Evolutionary conservation across 2,329 filamentous ascomycete genomes (phyloP).

Genomic region (Aspergillus fijiensis): DNA sequence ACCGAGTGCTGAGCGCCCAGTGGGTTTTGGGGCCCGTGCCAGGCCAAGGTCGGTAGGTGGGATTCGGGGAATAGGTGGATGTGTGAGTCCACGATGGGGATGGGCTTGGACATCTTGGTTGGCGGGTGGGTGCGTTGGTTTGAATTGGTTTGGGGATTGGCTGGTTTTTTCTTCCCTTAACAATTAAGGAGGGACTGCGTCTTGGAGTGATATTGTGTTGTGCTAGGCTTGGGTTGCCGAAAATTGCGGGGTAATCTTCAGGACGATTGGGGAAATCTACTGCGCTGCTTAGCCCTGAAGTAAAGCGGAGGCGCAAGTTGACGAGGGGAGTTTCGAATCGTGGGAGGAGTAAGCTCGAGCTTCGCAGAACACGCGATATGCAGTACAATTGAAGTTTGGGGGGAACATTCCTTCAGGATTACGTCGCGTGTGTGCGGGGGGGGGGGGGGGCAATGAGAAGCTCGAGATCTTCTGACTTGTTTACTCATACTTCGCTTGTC

Average conservation of each 20-base stretch:
- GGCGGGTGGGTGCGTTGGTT: neutral
- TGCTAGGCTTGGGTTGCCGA: neutral
- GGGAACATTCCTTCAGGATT: too few relatives aligned
- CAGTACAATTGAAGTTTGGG: too few relatives aligned
- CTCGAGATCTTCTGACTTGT: neutral
- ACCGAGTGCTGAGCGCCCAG: slow-evolving; percentile 66
- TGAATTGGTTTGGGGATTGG: neutral
- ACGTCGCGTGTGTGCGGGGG: neutral
- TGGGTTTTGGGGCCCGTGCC: slow-evolving; percentile 62
- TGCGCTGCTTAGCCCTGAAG: neutral
- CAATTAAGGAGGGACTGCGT: too few relatives aligned
- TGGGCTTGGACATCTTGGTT: slow-evolving; percentile 20
- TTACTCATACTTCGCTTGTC: neutral
- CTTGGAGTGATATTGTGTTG: too few relatives aligned
- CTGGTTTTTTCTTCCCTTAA: neutral
- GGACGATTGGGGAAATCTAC: neutral
- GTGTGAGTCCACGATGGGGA: slow-evolving; percentile 78
- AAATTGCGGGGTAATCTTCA: neutral
- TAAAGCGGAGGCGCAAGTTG: neutral
- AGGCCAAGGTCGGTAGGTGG: slow-evolving; percentile 66
- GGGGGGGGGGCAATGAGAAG: too few relatives aligned
- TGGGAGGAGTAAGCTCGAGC: too few relatives aligned
- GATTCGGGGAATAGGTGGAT: slow-evolving; percentile 79
- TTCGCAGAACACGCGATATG: too few relatives aligned
- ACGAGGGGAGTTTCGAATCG: too few relatives aligned